Conservation (phyloP, 805 yeast species). For the Candida michaelii region DNA sequence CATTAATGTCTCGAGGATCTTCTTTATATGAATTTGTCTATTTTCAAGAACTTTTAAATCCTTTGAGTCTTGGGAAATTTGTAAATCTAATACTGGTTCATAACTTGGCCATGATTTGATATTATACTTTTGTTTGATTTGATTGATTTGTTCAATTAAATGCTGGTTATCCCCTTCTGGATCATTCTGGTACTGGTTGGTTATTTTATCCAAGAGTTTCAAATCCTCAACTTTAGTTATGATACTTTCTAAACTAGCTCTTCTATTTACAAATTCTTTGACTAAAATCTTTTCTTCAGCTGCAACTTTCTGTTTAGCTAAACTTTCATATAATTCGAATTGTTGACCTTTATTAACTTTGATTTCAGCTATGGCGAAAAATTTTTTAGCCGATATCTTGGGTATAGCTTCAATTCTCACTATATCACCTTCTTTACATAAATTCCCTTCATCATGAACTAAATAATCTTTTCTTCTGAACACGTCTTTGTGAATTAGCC, state of each 20-base stretch:
- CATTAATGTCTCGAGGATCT: conserved; percentile 34
- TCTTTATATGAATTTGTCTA: conserved; percentile 27
- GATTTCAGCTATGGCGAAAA: conserved; percentile 90
- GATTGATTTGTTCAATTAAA: conserved; percentile 29
- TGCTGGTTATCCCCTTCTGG: conserved; percentile 14
- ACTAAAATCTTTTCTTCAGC: conserved; percentile 64
- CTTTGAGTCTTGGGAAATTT: conserved; percentile 22
- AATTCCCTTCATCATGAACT: conserved; percentile 91
- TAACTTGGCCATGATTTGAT: conserved; percentile 42
- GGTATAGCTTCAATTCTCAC: conserved; percentile 90
- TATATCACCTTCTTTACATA: conserved; percentile 92
- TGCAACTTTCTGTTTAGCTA: conserved; percentile 66
- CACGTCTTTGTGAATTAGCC: conserved; percentile 69
- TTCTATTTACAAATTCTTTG: conserved; percentile 52
- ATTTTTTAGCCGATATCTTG: conserved; percentile 78
- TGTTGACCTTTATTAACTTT: conserved; percentile 88
- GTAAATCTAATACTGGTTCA: conserved; percentile 37
- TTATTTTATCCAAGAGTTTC: conserved; percentile 31
- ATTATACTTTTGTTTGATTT: conserved; percentile 37
- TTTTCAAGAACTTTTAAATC: conserved; percentile 30
- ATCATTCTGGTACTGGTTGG: conserved; percentile 25
- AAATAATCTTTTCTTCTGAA: conserved; percentile 77
- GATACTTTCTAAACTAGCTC: conserved; percentile 23
- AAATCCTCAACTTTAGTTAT: conserved; percentile 39
- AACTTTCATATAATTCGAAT: conserved; percentile 73